Percentiles rank a stretch among this genome's conserved stretches.
Conservation (phyloP, 305 asterid genomes). For the Solanum hybrid region DNA sequence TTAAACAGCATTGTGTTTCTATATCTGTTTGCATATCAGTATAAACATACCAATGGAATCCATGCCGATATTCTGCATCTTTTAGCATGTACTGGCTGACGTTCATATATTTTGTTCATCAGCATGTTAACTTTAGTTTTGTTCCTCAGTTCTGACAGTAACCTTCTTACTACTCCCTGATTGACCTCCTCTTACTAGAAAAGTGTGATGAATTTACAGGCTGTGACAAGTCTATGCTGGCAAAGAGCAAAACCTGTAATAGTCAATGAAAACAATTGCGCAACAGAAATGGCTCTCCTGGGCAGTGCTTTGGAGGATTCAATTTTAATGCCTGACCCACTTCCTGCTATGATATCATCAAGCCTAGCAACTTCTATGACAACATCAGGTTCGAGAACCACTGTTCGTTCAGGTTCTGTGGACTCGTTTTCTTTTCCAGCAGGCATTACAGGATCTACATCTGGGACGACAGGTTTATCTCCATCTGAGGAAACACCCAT, state of each 20-base stretch:
- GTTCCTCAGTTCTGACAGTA: neutral
- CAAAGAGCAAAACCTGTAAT: slow-evolving; percentile 74
- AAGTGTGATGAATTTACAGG: slow-evolving; percentile 33
- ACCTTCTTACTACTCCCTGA: neutral
- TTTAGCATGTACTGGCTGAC: neutral
- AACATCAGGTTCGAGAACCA: slow-evolving; percentile 52
- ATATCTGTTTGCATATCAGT: neutral
- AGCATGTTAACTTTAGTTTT: neutral
- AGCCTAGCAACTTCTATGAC: slow-evolving; percentile 41
- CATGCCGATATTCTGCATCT: neutral
- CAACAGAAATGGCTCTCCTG: slow-evolving; percentile 65
- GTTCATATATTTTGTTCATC: neutral
- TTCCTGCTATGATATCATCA: slow-evolving; percentile 73
- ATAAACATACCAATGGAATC: neutral
- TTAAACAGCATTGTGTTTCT: neutral
- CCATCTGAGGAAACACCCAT: slow-evolving; percentile 64
- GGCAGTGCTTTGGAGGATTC: slow-evolving; percentile 91
- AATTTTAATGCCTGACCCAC: slow-evolving; percentile 93
- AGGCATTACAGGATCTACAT: slow-evolving; percentile 34
- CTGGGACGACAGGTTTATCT: slow-evolving; percentile 35
- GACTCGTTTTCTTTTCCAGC: slow-evolving; percentile 44
- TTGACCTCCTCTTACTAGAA: neutral
- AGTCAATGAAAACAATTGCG: slow-evolving; percentile 63
- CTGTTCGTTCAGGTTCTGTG: slow-evolving; percentile 53
- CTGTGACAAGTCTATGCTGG: slow-evolving; percentile 91